These are phyloP conservation scores for Lagerstroemia speciosa DNA, from an alignment of 345 rosid species.

Conservation along the genomic window DNA sequence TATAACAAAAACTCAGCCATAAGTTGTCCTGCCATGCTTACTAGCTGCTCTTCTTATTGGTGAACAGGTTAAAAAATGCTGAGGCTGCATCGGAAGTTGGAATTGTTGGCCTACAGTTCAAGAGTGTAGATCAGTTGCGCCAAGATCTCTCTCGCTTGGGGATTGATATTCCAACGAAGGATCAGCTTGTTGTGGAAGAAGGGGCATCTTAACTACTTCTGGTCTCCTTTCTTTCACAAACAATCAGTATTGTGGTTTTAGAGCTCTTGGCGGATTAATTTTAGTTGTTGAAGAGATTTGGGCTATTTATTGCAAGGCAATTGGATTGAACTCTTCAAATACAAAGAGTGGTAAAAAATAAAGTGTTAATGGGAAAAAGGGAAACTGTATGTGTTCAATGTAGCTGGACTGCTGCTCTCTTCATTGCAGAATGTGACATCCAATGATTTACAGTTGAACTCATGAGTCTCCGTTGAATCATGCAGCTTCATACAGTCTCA, in stretches of 20 bases:
- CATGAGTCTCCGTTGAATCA: too few species aligned
- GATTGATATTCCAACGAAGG: conserved; percentile 26
- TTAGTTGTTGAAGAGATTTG: neutral
- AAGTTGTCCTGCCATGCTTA: neutral
- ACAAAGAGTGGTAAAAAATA: neutral
- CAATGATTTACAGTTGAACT: neutral
- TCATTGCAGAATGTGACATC: neutral
- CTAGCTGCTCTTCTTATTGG: neutral
- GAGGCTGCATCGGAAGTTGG: conserved; percentile 71
- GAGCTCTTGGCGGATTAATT: neutral
- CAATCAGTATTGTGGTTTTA: neutral
- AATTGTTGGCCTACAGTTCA: conserved; percentile 56
- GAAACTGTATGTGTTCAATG: neutral
- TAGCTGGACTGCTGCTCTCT: neutral
- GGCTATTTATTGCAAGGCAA: neutral
- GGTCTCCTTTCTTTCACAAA: neutral
- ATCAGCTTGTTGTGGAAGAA: conserved; percentile 1
- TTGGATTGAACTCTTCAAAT: neutral
- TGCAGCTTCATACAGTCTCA: too few species aligned
- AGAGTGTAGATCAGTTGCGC: conserved; percentile 41
- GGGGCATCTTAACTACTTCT: neutral
- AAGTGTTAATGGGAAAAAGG: too few species aligned
- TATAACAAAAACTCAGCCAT: neutral
- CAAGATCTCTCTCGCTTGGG: conserved; percentile 44
- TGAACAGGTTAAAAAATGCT: conserved; percentile 51